Conservation (phyloP, 768 basidiomycete species). For the Trametes sanguinea region DNA sequence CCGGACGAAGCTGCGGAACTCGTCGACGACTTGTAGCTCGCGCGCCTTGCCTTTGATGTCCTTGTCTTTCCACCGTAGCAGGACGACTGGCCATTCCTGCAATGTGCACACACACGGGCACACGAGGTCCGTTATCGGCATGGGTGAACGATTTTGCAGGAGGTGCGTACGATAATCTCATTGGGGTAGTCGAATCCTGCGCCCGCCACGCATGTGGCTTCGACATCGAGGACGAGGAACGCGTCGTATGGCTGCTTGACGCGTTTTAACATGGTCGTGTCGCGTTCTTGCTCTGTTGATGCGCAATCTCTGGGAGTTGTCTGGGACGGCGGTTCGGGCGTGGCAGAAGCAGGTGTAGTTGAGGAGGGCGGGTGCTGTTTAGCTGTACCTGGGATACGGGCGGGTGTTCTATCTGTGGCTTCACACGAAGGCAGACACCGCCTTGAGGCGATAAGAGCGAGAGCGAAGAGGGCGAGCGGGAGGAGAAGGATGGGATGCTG, state of each 20-base stretch:
- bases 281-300: background rate
- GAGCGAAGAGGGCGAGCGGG: background rate
- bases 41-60: constrained; percentile 51
- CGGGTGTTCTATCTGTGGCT: constrained; percentile 3
- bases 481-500: background rate
- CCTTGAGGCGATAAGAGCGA: constrained; percentile 4
- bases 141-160: background rate
- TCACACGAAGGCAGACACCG: constrained; percentile 16
- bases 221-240: constrained; percentile 88
- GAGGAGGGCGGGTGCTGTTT: background rate
- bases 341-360: background rate
- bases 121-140: background rate
- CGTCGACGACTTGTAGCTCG: constrained; percentile 68
- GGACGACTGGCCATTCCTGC: constrained; percentile 92
- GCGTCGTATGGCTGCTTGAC: constrained; percentile 62
- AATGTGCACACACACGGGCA: background rate
- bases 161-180: constrained; percentile 84
- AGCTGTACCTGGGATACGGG: background rate
- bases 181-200: constrained; percentile 83
- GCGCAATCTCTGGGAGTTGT: background rate
- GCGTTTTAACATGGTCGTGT: constrained; percentile 5
- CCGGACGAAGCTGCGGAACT: constrained; percentile 85
- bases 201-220: constrained; percentile 76
- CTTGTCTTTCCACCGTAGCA: constrained; percentile 80
- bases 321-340: background rate